Conservation (phyloP, 495 filamentous ascomycete species). For the Thermothielavioides terrestris region DNA sequence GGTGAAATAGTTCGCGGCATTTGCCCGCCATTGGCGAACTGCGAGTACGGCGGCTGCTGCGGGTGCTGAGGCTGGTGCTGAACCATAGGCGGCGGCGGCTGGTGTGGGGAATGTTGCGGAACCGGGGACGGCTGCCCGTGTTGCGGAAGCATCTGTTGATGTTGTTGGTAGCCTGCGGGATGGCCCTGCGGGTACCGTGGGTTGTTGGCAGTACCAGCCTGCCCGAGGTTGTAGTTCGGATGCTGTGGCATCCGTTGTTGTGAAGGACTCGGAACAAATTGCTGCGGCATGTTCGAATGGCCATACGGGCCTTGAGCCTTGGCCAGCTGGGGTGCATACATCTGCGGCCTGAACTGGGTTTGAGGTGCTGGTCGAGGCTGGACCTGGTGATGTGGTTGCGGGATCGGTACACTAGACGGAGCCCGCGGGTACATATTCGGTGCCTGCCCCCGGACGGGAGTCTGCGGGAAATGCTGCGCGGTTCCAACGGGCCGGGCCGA, state of each 20-base stretch:
- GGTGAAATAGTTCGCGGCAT: constrained; percentile 30
- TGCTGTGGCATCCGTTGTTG: constrained; percentile 30
- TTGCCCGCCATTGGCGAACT: constrained; percentile 27
- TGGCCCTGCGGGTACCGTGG: constrained; percentile 24
- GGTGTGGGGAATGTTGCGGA: constrained; percentile 25
- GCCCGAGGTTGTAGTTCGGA: constrained; percentile 20
- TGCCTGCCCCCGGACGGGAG: constrained; percentile 31
- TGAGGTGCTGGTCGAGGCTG: constrained; percentile 22
- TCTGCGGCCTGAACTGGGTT: constrained; percentile 29
- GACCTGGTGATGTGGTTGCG: constrained; percentile 23
- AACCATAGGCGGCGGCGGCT: constrained; percentile 8
- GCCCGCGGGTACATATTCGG: constrained; percentile 25
- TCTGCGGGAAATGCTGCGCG: constrained; percentile 36
- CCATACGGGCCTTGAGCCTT: constrained; percentile 31
- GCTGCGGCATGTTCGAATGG: constrained; percentile 32
- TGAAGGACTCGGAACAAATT: constrained; percentile 28
- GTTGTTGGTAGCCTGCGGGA: constrained; percentile 22
- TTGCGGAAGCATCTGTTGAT: constrained; percentile 24
- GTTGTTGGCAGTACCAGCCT: constrained; percentile 22
- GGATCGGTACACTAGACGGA: constrained; percentile 25
- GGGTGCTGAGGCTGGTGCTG: constrained; percentile 21
- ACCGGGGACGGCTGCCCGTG: constrained; percentile 13
- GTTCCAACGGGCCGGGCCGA: constrained; percentile 32
- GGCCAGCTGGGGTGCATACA: constrained; percentile 29
- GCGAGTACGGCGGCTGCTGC: constrained; percentile 17